Evolutionary conservation across 2,329 filamentous ascomycete genomes (phyloP).

Genomic region (Colletotrichum chrysophilum): DNA sequence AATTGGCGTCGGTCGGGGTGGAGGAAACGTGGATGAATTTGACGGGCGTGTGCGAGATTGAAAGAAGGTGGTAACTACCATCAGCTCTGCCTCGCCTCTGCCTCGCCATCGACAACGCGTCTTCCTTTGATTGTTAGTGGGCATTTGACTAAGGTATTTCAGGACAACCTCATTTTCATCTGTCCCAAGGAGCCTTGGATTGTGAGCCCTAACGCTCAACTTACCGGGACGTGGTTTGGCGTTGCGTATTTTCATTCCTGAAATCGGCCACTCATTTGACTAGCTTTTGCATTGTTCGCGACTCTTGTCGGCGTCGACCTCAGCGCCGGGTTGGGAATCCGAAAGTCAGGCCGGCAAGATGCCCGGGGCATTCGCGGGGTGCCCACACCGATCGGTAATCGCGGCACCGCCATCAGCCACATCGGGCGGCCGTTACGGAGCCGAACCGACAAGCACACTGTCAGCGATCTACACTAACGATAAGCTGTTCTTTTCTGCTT

Average conservation of each 20-base stretch:
- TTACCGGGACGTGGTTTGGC: not conserved
- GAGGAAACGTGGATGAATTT: not conserved
- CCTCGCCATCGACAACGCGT: not conserved
- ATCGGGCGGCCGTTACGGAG: not conserved
- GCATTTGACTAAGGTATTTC: not conserved
- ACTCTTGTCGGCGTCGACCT: not conserved
- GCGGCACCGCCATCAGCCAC: not conserved
- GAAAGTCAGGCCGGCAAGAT: not conserved
- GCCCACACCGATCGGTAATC: not conserved
- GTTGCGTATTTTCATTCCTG: not conserved
- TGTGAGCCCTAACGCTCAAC: not conserved
- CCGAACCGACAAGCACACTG: not conserved
- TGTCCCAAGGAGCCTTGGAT: not conserved
- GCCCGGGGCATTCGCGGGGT: not conserved
- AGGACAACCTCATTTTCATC: not conserved
- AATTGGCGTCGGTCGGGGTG: not conserved
- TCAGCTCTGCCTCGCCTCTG: not conserved
- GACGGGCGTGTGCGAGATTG: not conserved
- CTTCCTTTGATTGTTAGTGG: not conserved
- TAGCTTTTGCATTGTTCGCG: not conserved
- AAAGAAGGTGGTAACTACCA: not conserved
- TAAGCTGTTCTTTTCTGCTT: not conserved
- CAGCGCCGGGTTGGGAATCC: not conserved
- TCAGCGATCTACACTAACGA: not conserved
- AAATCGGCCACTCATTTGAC: rapidly evolving